Evolutionary conservation across 1,284 basidiomycete genomes (phyloP).

Genomic region (Trametes pubescens): DNA sequence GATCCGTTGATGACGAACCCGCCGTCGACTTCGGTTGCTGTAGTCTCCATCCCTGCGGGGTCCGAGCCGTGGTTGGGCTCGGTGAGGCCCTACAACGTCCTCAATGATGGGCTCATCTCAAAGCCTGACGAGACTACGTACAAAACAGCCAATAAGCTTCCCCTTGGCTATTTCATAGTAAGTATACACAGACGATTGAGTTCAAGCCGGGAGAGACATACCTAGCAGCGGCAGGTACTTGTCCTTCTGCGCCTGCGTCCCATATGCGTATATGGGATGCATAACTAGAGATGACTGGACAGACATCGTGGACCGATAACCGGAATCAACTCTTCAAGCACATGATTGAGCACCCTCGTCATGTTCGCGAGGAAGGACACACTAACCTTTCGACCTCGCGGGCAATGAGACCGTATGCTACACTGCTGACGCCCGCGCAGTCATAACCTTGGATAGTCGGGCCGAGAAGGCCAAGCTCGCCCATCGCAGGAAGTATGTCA

Average conservation of each 20-base stretch:
- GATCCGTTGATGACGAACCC: slow-evolving; percentile 90
- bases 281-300: slow-evolving; percentile 98
- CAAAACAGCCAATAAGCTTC: slow-evolving; percentile 93
- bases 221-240: slow-evolving; percentile 89
- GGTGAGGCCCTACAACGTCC: slow-evolving; percentile 76
- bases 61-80: slow-evolving; percentile 98
- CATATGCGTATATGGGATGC: slow-evolving; percentile 96
- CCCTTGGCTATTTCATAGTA: slow-evolving; percentile 68
- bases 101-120: background rate
- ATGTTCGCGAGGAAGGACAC: background rate
- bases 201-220: slow-evolving; percentile 38
- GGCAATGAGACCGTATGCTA: slow-evolving; percentile 94
- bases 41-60: slow-evolving; percentile 94
- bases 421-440: slow-evolving; percentile 92
- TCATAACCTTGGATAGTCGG: slow-evolving; percentile 94
- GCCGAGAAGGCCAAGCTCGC: slow-evolving; percentile 90
- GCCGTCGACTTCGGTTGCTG: slow-evolving; percentile 83
- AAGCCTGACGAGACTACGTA: slow-evolving; percentile 50
- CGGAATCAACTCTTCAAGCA: slow-evolving; percentile 80
- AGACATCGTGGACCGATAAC: slow-evolving; percentile 94
- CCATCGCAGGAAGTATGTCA: slow-evolving; percentile 88
- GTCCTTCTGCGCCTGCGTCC: slow-evolving; percentile 90
- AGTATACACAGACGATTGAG: slow-evolving; percentile 3
- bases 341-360: slow-evolving; percentile 38
- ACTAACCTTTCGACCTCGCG: slow-evolving; percentile 89